Conservation (phyloP, 164 flowering plant genomes). For the Annona squamosa region DNA sequence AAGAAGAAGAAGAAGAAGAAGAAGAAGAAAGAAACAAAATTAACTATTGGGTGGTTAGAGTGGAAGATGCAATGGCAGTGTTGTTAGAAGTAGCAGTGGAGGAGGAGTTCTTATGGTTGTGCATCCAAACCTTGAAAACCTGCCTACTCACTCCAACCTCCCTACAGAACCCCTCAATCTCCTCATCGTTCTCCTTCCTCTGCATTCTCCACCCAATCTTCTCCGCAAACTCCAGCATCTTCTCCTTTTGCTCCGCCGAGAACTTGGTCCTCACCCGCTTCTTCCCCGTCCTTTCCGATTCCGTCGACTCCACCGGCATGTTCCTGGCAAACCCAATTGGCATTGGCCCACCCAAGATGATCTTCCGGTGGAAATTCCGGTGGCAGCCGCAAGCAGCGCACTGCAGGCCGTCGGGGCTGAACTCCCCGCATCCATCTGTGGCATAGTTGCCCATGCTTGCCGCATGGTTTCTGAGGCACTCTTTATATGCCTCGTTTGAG, state of each 20-base stretch:
- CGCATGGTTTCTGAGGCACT: slow-evolving; percentile 27
- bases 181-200: slow-evolving; percentile 17
- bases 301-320: slow-evolving; percentile 2
- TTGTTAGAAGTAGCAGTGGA: slow-evolving; percentile 8
- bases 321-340: background rate
- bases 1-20: background rate
- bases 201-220: slow-evolving; percentile 27
- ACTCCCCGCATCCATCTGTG: slow-evolving; percentile 32
- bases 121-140: slow-evolving; percentile 35
- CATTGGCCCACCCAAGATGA: background rate
- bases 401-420: slow-evolving; percentile 13
- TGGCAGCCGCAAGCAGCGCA: slow-evolving; percentile 35
- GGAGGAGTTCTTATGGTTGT: slow-evolving; percentile 24
- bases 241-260: slow-evolving; percentile 26
- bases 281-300: slow-evolving; percentile 9
- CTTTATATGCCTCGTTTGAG: slow-evolving; percentile 16
- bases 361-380: slow-evolving; percentile 29
- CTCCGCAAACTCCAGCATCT: slow-evolving; percentile 27
- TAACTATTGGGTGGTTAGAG: slow-evolving; percentile 1
- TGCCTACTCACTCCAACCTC: slow-evolving; percentile 23
- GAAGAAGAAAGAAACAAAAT: background rate
- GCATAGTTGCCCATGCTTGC: slow-evolving; percentile 28
- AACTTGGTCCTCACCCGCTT: slow-evolving; percentile 23
- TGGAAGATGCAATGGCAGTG: slow-evolving; percentile 7
- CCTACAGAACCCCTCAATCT: slow-evolving; percentile 21